Conservation (phyloP, 2,329 filamentous ascomycete species). For the Rhynchosporium graminicola region DNA sequence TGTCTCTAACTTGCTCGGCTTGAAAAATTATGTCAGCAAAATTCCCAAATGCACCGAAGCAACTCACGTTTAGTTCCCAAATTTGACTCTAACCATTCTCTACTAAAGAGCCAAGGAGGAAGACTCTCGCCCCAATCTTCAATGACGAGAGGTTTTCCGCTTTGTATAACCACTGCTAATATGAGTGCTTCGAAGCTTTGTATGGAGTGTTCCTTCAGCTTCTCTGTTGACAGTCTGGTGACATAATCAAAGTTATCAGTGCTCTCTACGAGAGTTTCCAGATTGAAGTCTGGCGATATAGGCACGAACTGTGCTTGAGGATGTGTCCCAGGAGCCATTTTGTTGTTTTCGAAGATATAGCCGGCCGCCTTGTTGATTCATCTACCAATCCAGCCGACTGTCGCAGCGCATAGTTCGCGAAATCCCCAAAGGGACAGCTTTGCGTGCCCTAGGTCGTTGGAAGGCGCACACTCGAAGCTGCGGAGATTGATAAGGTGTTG, state of each 20-base stretch:
- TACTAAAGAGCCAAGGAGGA: constrained; percentile 76
- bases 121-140: constrained; percentile 81
- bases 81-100: constrained; percentile 76
- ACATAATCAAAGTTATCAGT: constrained; percentile 87
- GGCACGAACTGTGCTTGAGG: constrained; percentile 90
- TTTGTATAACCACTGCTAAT: constrained; percentile 78
- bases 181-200: constrained; percentile 86
- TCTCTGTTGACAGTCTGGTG: constrained; percentile 73
- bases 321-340: constrained; percentile 73
- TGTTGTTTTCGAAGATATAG: background rate
- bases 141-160: constrained; percentile 86
- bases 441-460: background rate
- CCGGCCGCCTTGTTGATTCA: background rate
- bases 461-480: background rate
- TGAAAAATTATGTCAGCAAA: constrained; percentile 27
- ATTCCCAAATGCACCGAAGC: background rate
- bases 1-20: constrained; percentile 86
- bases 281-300: constrained; percentile 81
- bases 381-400: background rate
- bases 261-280: constrained; percentile 72
- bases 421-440: background rate
- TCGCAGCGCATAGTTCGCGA: constrained; percentile 11
- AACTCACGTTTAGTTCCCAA: constrained; percentile 75
- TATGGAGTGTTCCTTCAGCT: constrained; percentile 74
- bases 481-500: background rate